Evolutionary conservation across 345 rosid genomes (phyloP), one percentile per base, ranked within the genome.

Genomic region (Brassica incana): DNA sequence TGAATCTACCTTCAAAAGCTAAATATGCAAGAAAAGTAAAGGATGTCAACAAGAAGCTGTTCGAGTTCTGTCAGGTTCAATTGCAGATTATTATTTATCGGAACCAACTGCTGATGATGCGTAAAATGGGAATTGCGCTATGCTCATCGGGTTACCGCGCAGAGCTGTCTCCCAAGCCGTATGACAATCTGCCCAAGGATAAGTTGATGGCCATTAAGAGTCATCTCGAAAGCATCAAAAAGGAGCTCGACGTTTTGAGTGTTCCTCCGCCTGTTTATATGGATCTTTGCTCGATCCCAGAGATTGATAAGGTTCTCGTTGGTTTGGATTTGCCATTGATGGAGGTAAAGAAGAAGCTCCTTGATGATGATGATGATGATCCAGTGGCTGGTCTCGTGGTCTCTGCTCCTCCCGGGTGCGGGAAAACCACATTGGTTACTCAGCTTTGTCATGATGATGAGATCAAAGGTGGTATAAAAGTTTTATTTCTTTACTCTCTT

Each of bases 341-440:
- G n/a, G 52, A 45, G 52, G 52, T 45, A 11, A 45, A 45, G 2
- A 45, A 11, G n/a, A 45, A 3, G 52, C 52, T 45, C 52, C 52
- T 45, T 18, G 50, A 67, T 43, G 74, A 50, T 18, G 50, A 67
- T 43, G 74, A 50, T 43, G 74, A 50, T 50, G 56, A 50, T 23
- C 2, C 25, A 23, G 0, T 23, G 25, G 25, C 25, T 23, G 0
- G 25, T 50, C 68, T 82, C 67, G 81, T 85, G 10, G 80, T 88
- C 14, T 81, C 88, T 77, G 90, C 84, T 82, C 71, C 87, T n/a
- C 85, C 85, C 45, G 90, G 92, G 38, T 81, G 80, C 27, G 92
- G 90, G 27, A 88, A 87, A 79, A 85, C 88, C 25, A 86, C 90
- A 0, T 66, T 88, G 18, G 89, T 82, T 76, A 83, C 74, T 60